Conservation (phyloP, 129 eudicot species). For the Flaveria linearis region DNA sequence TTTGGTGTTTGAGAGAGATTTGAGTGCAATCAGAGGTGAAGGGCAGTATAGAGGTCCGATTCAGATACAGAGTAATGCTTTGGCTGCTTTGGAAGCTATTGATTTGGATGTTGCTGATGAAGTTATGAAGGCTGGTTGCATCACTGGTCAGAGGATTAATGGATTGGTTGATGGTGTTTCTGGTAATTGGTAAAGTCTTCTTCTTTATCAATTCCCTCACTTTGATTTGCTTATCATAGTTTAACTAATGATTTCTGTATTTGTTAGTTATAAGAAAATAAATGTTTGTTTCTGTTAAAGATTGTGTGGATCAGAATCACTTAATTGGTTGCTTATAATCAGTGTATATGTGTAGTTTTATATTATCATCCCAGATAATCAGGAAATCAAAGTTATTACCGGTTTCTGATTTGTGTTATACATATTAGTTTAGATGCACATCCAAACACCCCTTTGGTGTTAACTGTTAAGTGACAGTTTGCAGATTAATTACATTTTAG, state of each 20-base stretch:
- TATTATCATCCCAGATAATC: neutral
- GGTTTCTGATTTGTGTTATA: neutral
- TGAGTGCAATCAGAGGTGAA: constrained; percentile 98
- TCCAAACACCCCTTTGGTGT: neutral
- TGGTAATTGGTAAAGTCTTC: constrained; percentile 72
- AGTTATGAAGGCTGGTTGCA: constrained; percentile 92
- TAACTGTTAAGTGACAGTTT: neutral
- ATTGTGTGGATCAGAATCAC: constrained; percentile 12
- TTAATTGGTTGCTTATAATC: neutral
- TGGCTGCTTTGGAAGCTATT: constrained; percentile 99
- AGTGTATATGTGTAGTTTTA: neutral
- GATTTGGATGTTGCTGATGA: constrained; percentile 96
- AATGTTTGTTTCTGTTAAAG: neutral
- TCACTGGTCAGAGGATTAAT: constrained; percentile 94
- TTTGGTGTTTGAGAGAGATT: constrained; percentile 91
- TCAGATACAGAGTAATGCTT: constrained; percentile 96
- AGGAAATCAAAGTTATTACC: too few relatives aligned
- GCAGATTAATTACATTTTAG: neutral
- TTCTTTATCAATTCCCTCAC: neutral
- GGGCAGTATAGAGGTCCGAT: constrained; percentile 99
- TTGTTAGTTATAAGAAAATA: neutral
- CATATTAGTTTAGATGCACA: neutral
- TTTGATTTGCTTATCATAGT: neutral
- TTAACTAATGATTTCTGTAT: neutral
- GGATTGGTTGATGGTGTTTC: constrained; percentile 97